Evolutionary conservation across 202 grass and related monocot species (phyloP).

Genomic region (Musa balbisiana): DNA sequence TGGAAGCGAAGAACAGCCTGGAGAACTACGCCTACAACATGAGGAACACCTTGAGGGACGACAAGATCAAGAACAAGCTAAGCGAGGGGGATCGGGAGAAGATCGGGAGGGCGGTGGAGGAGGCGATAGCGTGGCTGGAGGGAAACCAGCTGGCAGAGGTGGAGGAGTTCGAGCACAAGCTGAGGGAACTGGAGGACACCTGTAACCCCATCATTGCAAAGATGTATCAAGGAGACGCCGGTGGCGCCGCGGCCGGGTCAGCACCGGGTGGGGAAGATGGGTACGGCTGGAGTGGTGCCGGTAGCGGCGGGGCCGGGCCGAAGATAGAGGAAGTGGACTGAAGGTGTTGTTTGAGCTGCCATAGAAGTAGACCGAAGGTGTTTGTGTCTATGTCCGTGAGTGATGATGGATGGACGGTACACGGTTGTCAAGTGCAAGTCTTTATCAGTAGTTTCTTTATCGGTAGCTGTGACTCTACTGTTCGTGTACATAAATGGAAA

Average conservation of each 20-base stretch:
- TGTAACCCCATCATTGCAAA: slow-evolving; percentile 7
- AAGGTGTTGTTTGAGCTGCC: not conserved
- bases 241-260: slow-evolving; percentile 23
- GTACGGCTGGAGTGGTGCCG: slow-evolving; percentile 25
- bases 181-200: slow-evolving; percentile 32
- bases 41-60: slow-evolving; percentile 21
- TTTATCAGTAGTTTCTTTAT: too few relatives aligned
- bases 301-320: not conserved
- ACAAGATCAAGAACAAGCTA: slow-evolving; percentile 18
- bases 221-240: slow-evolving; percentile 26
- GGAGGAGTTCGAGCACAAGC: slow-evolving; percentile 22
- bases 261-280: slow-evolving; percentile 32
- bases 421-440: too few relatives aligned
- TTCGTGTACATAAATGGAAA: too few relatives aligned
- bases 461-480: too few relatives aligned
- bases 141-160: slow-evolving; percentile 26
- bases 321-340: slow-evolving; percentile 18
- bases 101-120: slow-evolving; percentile 20
- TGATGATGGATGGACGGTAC: too few relatives aligned
- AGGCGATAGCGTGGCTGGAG: slow-evolving; percentile 15
- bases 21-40: slow-evolving; percentile 30
- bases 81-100: not conserved
- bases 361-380: too few relatives aligned
- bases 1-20: slow-evolving; percentile 24
- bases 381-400: too few relatives aligned